Percentiles rank a stretch among this genome's conserved stretches.
Conservation (phyloP, 768 basidiomycete genomes). For the Auriscalpium orientale region DNA sequence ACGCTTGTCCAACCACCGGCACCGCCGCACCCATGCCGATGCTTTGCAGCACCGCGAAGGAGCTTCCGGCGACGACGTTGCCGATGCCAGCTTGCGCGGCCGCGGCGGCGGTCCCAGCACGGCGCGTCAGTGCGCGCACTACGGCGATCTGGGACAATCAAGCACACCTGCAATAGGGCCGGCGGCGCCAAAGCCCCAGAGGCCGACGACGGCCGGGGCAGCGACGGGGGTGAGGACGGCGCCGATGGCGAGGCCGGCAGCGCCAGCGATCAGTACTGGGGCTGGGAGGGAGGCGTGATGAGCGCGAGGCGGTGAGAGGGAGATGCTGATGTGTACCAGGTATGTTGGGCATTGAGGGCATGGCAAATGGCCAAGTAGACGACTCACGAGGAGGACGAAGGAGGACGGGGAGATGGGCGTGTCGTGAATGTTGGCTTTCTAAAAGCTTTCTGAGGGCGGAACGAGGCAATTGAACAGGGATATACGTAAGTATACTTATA, state of each 20-base stretch:
- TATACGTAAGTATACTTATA: too few relatives aligned
- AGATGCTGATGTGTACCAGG: too few relatives aligned
- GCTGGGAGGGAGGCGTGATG: too few relatives aligned
- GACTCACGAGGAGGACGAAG: too few relatives aligned
- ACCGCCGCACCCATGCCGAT: not conserved
- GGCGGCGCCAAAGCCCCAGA: not conserved
- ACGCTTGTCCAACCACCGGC: not conserved
- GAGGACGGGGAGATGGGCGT: too few relatives aligned
- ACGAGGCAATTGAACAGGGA: too few relatives aligned
- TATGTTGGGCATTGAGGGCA: too few relatives aligned
- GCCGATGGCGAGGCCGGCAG: not conserved
- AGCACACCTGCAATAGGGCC: conserved; percentile 5
- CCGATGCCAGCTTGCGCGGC: conserved; percentile 19
- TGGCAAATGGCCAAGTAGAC: too few relatives aligned
- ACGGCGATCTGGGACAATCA: not conserved
- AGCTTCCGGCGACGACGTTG: conserved; percentile 14
- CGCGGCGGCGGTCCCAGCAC: conserved; percentile 17
- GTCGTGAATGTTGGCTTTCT: too few relatives aligned
- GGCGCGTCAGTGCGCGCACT: not conserved
- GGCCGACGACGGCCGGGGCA: not conserved
- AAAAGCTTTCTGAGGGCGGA: too few relatives aligned
- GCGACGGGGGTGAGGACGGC: not conserved
- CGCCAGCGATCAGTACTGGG: not conserved
- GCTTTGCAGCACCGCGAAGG: conserved; percentile 18
- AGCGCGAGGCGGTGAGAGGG: too few relatives aligned